Evolutionary conservation across 176 grass and related monocot genomes (phyloP), one percentile per base, ranked within the genome.

Genomic region (Avena eriantha): DNA sequence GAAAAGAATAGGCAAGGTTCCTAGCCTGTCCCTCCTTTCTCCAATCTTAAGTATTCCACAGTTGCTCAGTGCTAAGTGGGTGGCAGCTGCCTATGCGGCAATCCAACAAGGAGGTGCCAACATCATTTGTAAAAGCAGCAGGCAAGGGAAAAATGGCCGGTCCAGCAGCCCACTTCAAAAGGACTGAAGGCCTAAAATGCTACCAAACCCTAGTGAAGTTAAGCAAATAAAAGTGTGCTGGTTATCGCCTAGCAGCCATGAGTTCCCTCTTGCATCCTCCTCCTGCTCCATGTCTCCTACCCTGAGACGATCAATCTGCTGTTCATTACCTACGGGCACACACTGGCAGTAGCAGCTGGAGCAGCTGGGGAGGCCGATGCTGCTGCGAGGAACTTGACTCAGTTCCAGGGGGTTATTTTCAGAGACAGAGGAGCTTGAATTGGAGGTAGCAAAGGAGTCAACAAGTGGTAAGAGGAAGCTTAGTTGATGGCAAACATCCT

Each of bases 341-440:
- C 18, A n/a, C 18, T 18, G 9, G 68, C 8, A 39, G 35, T 43
- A 69, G 36, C 18, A 70, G 10, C 68, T 70, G 35, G 35, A 70
- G 68, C 19, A 9, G 17, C 1, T 10, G 35, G 35, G 18, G 68
- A 43, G 21, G 4, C 39, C n/a, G 12, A 24, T 15, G n/a, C 15
- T 43, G 70, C 70, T 15, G 13, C n/a, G 1, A 73, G 43, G 69
- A 73, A 73, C 43, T 73, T 47, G 10, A 74, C 71, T 76, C 73
- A 8, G 22, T 8, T 15, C 14, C 46, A 31, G 7, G 14, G 23
- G 72, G 13, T 53, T 53, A 26, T 76, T 31, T 76, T 33, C 73
- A 76, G 47, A 76, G 73, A 7, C 15, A 76, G 47, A 76, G 47
- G 47, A 33, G 73, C 23, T 53, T 76, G 47, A 49, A 51, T 76